Evolutionary conservation across 768 basidiomycete genomes (phyloP), one percentile per base, ranked within the genome.

Genomic region (Tricholoma bakamatsutake): DNA sequence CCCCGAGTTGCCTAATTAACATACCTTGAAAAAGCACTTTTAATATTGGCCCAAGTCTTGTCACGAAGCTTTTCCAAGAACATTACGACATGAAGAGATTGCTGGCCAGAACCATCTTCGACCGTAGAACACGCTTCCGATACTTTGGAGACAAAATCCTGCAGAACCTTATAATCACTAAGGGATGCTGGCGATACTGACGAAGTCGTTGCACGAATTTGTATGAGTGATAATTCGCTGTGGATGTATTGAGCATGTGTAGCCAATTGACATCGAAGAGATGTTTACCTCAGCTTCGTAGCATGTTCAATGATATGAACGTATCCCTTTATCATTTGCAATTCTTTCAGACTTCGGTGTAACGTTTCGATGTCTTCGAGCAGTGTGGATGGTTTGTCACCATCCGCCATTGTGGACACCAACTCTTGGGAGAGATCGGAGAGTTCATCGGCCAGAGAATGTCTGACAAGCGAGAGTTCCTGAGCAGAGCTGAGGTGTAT

Each of bases 341-440:
- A 76, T 64, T 93, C 87, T 66, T 83, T 85, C 62, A 96, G 64
- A 63, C 81, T 83, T 46, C 84, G 76, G 64, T 95, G 91, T 59
- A 95, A 70, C 0, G 77, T 80, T 65, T 96, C 90, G 57, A 98
- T 76, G 45, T 90, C 87, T 67, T 93, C 88, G 9, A 96, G 74
- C 4, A 98, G 71, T 0, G 87, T 91, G 3, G 85, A 74, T 42
- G 70, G 61, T n/a, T 67, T 71, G 9, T 78, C 75, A 43, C 73
- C 76, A 12, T 76, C 78, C 10, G 75, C 73, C 28, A 81, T 60
- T 2, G 80, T 74, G 1, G 86, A 87, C 48, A 83, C 74, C 40
- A 96, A 74, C 51, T 87, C 82, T 50, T 76, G 71, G 4, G 82
- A 81, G 28, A 96, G 71, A 56, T 80, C 80, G 11, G 83, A 73